Percentiles rank a stretch among this genome's conserved stretches.
phyloP scores from a whole-genome alignment of 2,329 filamentous ascomycete genomes.

The Apiospora hydei region DNA sequence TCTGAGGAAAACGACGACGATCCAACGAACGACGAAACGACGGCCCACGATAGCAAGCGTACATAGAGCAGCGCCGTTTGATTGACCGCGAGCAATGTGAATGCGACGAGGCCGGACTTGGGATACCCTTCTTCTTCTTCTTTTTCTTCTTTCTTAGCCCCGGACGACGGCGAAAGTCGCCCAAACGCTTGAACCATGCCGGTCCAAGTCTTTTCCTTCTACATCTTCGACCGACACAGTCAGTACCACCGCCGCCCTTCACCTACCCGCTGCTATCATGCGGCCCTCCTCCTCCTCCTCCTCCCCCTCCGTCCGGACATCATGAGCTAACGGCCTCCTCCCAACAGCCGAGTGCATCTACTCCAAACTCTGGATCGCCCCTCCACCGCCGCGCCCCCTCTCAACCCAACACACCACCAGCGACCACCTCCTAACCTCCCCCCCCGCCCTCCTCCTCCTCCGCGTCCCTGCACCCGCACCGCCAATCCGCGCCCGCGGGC shows the following conservation, averaged over 20 bases:
- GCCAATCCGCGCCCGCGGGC: conserved; percentile 24
- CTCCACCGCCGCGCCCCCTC: conserved; percentile 27
- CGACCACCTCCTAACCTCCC: conserved; percentile 54
- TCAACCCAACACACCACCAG: conserved; percentile 47
- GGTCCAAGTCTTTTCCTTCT: conserved; percentile 84
- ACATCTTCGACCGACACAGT: conserved; percentile 99
- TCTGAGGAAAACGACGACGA: background rate
- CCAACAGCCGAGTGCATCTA: conserved; percentile 93
- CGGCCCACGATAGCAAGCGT: background rate
- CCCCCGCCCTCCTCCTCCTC: conserved; percentile 28
- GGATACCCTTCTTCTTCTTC: conserved; percentile 4
- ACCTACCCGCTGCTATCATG: conserved; percentile 10
- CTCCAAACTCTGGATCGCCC: conserved; percentile 80
- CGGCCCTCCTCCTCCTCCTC: background rate
- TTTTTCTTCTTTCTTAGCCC: background rate
- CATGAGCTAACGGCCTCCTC: conserved; percentile 28
- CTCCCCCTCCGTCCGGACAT: conserved; percentile 5
- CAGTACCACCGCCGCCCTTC: conserved; percentile 43
- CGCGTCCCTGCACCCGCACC: conserved; percentile 29
- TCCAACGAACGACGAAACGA: background rate
- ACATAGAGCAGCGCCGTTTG: background rate
- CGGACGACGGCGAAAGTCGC: background rate
- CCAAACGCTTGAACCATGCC: conserved; percentile 67
- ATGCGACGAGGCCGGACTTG: conserved; percentile 12
- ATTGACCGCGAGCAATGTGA: conserved; percentile 15